phyloP scores from a whole-genome alignment of 169 alveolate genomes.

The Perkinsus olseni region DNA sequence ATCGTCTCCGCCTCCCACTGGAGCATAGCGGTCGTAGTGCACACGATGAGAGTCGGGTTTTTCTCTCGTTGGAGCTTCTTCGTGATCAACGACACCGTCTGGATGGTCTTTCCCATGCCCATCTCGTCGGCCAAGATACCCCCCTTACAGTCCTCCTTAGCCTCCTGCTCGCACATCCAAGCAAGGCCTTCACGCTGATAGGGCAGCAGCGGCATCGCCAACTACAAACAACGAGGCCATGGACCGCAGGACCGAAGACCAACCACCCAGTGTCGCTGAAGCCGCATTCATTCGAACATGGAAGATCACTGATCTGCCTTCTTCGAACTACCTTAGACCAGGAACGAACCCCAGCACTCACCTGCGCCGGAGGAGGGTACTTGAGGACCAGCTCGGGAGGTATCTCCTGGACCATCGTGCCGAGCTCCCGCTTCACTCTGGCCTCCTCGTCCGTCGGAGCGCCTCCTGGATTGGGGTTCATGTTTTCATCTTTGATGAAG shows the following conservation, averaged over 20 bases:
- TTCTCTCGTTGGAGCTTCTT: background rate
- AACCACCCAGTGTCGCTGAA: too few relatives aligned
- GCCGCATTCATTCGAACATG: background rate
- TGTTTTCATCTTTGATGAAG: background rate
- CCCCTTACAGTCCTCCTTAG: conserved; percentile 44
- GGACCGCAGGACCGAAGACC: too few relatives aligned
- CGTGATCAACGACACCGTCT: conserved; percentile 37
- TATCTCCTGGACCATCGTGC: background rate
- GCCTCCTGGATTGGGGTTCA: background rate
- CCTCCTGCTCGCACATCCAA: conserved; percentile 59
- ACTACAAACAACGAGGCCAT: background rate
- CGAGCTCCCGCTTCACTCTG: background rate
- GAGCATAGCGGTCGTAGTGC: conserved; percentile 32
- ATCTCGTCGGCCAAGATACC: conserved; percentile 71
- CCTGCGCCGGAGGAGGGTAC: background rate
- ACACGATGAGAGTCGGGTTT: conserved; percentile 13
- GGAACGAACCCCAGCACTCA: too few relatives aligned
- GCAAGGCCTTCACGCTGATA: conserved; percentile 56
- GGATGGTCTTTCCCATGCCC: conserved; percentile 73
- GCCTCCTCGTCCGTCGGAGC: background rate
- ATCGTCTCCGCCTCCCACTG: conserved; percentile 35
- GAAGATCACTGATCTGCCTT: too few relatives aligned
- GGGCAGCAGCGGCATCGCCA: conserved; percentile 5
- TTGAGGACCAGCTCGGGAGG: background rate
- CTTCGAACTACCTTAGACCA: too few relatives aligned